Percentiles rank a stretch among this genome's conserved stretches.
phyloP scores from a whole-genome alignment of 768 basidiomycete genomes.

The Naematelia encephala region DNA sequence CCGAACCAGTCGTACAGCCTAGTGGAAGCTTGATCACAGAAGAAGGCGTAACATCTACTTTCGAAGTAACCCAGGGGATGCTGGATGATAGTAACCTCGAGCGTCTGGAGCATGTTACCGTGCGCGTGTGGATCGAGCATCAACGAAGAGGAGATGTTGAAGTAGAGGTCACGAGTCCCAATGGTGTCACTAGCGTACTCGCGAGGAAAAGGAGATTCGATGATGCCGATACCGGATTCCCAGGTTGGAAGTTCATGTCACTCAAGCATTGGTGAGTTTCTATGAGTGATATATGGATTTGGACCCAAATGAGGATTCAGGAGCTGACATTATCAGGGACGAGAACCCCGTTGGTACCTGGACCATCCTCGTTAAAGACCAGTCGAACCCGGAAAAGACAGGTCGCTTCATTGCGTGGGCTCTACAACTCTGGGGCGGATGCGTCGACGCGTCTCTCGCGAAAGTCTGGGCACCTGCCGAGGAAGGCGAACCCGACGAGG shows the following conservation, averaged over 20 bases:
- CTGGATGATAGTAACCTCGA: slow-evolving; percentile 76
- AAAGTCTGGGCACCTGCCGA: slow-evolving; percentile 55
- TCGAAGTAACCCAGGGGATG: slow-evolving; percentile 66
- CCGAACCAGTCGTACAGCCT: slow-evolving; percentile 57
- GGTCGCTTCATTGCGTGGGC: slow-evolving; percentile 83
- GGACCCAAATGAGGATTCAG: no score
- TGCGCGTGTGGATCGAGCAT: slow-evolving; percentile 91
- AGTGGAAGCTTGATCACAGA: slow-evolving; percentile 56
- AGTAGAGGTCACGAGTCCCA: slow-evolving; percentile 80
- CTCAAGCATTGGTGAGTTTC: slow-evolving; percentile 87
- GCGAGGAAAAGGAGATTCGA: slow-evolving; percentile 70
- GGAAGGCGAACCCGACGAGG: slow-evolving; percentile 51
- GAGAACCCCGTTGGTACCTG: slow-evolving; percentile 87
- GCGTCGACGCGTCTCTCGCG: slow-evolving; percentile 67
- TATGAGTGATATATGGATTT: slow-evolving; percentile 12
- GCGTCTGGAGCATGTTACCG: slow-evolving; percentile 82
- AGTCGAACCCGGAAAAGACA: slow-evolving; percentile 59
- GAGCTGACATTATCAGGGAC: slow-evolving; percentile 60
- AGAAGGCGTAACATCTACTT: slow-evolving; percentile 64
- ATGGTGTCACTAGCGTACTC: slow-evolving; percentile 77
- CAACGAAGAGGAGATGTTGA: slow-evolving; percentile 83
- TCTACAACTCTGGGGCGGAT: slow-evolving; percentile 86
- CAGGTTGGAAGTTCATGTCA: slow-evolving; percentile 98
- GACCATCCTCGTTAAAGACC: slow-evolving; percentile 83
- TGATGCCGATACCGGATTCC: slow-evolving; percentile 64